Percentiles rank a stretch among this genome's conserved stretches.
Conservation (phyloP, 805 yeast species). For the Metschnikowia matae region DNA sequence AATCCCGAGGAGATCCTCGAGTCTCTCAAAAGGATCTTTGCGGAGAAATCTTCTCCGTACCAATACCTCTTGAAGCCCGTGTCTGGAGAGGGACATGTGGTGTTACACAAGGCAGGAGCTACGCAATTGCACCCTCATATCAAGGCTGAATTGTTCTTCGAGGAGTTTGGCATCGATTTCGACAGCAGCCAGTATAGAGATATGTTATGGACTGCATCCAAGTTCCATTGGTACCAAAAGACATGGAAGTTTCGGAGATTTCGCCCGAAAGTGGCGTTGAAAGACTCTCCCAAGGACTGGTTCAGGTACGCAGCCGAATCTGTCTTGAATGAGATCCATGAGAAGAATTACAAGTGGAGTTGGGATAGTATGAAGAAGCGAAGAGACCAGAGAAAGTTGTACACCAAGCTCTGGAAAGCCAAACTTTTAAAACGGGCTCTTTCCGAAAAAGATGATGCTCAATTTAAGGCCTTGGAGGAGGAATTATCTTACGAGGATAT, state of each 20-base stretch:
- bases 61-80: conserved; percentile 81
- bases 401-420: conserved; percentile 63
- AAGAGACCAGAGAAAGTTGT: conserved; percentile 66
- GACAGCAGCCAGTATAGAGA: conserved; percentile 84
- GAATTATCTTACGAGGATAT: conserved; percentile 72
- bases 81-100: conserved; percentile 78
- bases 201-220: conserved; percentile 74
- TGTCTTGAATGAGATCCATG: conserved; percentile 76
- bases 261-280: conserved; percentile 55
- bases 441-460: conserved; percentile 14
- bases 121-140: conserved; percentile 67
- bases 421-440: conserved; percentile 41
- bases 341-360: conserved; percentile 74
- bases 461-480: conserved; percentile 51
- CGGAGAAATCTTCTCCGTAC: conserved; percentile 22
- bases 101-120: conserved; percentile 74
- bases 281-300: conserved; percentile 77
- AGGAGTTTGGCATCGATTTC: conserved; percentile 82
- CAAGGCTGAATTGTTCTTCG: conserved; percentile 70
- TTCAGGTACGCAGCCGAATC: conserved; percentile 74
- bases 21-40: conserved; percentile 46
- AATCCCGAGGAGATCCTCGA: conserved; percentile 47
- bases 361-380: conserved; percentile 78
- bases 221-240: conserved; percentile 70
- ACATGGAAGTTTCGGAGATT: conserved; percentile 70